phyloP scores from a whole-genome alignment of 257 asterid species.

The Petunia axillaris region DNA sequence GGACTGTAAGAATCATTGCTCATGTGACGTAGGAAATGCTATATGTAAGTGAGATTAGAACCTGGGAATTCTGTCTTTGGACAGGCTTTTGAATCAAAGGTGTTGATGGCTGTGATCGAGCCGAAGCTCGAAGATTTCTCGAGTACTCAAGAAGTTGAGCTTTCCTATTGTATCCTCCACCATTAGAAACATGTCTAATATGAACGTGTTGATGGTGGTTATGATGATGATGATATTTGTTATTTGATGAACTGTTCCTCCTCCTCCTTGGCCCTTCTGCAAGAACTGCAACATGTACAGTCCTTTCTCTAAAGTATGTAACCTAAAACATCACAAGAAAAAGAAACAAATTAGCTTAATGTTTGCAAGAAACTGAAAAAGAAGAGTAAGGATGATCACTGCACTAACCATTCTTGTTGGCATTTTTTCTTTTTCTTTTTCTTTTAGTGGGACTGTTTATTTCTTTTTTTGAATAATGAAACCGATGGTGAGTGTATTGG shows the following conservation, averaged over 20 bases:
- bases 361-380: neutral
- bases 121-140: conserved; percentile 46
- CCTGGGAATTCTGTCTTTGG: conserved; percentile 25
- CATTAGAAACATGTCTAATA: conserved; percentile 22
- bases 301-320: conserved; percentile 12
- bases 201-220: conserved; percentile 32
- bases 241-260: conserved; percentile 12
- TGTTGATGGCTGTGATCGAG: conserved; percentile 30
- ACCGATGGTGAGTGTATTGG: neutral
- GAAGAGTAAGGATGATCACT: neutral
- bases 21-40: neutral
- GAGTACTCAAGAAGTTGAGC: conserved; percentile 57
- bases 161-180: conserved; percentile 49
- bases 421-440: neutral
- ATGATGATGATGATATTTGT: conserved; percentile 27
- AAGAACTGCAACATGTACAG: conserved; percentile 45
- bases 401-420: conserved; percentile 19
- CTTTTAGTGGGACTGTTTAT: no score
- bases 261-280: conserved; percentile 37
- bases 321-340: neutral
- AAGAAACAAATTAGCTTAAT: neutral
- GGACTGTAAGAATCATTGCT: neutral
- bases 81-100: conserved; percentile 10
- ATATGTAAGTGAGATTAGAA: neutral
- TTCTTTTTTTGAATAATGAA: no score